Base-by-base conservation (phyloP, 805 yeast genomes). In the Nadsonia fulvescens region DNA sequence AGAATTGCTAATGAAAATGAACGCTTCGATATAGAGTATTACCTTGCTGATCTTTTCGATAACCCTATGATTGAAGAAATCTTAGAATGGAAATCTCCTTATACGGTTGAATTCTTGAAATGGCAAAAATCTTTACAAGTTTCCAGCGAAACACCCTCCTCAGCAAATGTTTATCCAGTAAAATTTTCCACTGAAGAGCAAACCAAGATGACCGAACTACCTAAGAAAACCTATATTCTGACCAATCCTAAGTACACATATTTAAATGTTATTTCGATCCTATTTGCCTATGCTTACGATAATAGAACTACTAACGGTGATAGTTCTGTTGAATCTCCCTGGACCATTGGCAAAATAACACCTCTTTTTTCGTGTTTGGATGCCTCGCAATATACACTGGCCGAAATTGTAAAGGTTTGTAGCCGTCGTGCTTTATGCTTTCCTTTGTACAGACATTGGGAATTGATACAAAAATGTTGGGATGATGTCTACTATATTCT, bases 311-410 rank as follows among this genome's bases (percentile, higher is more conserved):
- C 73, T 18, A 68, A 65, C 40, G 72, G 70, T n/a, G 67, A 58
- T 10, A 65, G 68, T 27, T 79, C 68, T 10, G 69, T 77, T 4
- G 98, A 89, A 47, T 75, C 92, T 31, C 79, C 91, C 0, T 89
- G 98, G 98, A 71, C 86, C 0, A 63, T 89, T 4, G 98, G 98
- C 2, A 82, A 75, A 37, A 39, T 89, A 12, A 54, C 70, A 0
- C 93, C 96, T 1, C 89, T 79, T 39, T 49, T 86, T 19, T 46
- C 82, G 5, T 69, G 61, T 36, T 51, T 89, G 16, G 96, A 82
- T 44, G 35, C 38, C n/a, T 22, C 30, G 16, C 49, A 51, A 18
- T 22, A 42, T 2, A 41, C 64, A 15, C 55, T 86, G 18, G 55
- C 53, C 25, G 66, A 70, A 0, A 42, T 71, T 0, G 56, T 75